Conservation (phyloP, 2,329 filamentous ascomycete species). For the Trichoderma arundinaceum region DNA sequence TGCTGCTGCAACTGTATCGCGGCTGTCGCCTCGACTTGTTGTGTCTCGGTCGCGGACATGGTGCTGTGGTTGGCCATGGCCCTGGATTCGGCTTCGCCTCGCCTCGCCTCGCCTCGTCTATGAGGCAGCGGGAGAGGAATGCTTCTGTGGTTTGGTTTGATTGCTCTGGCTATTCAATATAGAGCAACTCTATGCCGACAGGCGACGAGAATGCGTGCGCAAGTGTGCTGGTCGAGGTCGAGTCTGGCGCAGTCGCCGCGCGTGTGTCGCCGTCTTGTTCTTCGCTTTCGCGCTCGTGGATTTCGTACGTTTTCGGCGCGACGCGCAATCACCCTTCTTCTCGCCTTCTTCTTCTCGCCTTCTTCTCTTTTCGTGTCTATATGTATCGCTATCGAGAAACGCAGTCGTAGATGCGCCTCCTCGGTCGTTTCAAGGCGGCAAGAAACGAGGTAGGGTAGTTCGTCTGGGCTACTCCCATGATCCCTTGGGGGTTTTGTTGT, state of each 20-base stretch:
- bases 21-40: conserved; percentile 20
- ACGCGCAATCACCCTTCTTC: background rate
- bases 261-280: background rate
- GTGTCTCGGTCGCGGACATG: conserved; percentile 18
- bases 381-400: conserved; percentile 20
- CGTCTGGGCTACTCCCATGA: conserved; percentile 25
- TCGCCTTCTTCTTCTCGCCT: too few species aligned
- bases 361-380: background rate
- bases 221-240: background rate
- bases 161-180: background rate
- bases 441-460: conserved; percentile 7
- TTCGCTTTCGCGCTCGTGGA: background rate
- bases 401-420: conserved; percentile 29
- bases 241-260: conserved; percentile 8
- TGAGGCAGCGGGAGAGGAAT: background rate
- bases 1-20: conserved; percentile 28
- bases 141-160: background rate
- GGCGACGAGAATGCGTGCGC: background rate
- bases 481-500: background rate
- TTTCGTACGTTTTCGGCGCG: background rate
- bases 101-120: background rate
- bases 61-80: conserved; percentile 19
- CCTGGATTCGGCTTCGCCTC: background rate
- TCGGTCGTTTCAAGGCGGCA: conserved; percentile 26
- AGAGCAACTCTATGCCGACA: background rate